Conservation (phyloP, 768 basidiomycete species). For the Tricholoma saponaceum region DNA sequence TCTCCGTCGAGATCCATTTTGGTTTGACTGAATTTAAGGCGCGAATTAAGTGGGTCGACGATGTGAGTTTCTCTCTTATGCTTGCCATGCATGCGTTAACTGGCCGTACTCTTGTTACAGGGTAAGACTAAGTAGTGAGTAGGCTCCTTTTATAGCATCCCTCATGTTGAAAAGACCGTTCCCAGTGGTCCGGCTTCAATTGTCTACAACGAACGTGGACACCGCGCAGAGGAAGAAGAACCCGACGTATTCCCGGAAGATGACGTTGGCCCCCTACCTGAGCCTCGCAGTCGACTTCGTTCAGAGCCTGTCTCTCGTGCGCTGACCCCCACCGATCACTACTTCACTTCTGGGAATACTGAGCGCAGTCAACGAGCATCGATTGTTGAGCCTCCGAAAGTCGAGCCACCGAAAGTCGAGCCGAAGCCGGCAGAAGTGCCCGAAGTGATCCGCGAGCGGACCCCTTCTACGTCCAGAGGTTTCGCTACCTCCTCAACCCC, state of each 20-base stretch:
- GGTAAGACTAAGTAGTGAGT: slow-evolving; percentile 71
- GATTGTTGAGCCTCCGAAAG: slow-evolving; percentile 13
- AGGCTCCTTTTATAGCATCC: background rate
- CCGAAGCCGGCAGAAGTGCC: slow-evolving; percentile 5
- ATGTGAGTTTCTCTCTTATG: slow-evolving; percentile 41
- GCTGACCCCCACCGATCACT: slow-evolving; percentile 37
- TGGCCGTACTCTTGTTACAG: slow-evolving; percentile 26
- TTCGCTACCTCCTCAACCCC: slow-evolving; percentile 11
- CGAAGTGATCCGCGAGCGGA: slow-evolving; percentile 5
- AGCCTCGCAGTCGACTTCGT: slow-evolving; percentile 35
- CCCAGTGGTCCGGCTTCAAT: slow-evolving; percentile 74
- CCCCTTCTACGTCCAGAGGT: slow-evolving; percentile 8
- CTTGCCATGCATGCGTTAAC: background rate
- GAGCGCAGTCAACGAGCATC: slow-evolving; percentile 21
- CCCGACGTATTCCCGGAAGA: slow-evolving; percentile 63
- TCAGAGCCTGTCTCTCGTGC: slow-evolving; percentile 50
- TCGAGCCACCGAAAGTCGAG: slow-evolving; percentile 5
- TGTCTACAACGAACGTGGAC: slow-evolving; percentile 77
- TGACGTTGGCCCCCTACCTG: slow-evolving; percentile 34
- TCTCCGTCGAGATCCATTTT: slow-evolving; percentile 81
- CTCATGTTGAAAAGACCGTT: slow-evolving; percentile 2
- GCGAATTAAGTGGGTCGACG: slow-evolving; percentile 78
- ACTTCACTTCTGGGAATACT: slow-evolving; percentile 13
- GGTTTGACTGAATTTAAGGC: slow-evolving; percentile 81
- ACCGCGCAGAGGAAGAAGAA: slow-evolving; percentile 72